A percentile compares a stretch with the other conserved stretches of the same genome.
These are phyloP conservation scores for Beta lomatogona DNA, from an alignment of 179 eudicot species.

Conservation along the genomic window DNA sequence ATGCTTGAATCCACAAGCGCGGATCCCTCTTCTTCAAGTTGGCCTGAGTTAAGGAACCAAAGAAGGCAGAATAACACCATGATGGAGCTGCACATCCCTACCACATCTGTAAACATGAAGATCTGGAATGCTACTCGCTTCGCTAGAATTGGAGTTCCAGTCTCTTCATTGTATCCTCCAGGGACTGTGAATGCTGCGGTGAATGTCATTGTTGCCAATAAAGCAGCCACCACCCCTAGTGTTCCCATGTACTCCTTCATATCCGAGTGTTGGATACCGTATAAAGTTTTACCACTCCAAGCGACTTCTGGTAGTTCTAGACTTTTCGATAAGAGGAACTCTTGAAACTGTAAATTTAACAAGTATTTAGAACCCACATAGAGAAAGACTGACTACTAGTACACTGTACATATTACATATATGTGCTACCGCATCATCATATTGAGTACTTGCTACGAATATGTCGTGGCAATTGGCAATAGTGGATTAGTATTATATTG, in stretches of 20 bases:
- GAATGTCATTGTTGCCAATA: neutral
- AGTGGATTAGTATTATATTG: too few species aligned
- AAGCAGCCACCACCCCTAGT: neutral
- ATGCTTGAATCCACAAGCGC: neutral
- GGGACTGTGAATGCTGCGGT: slow-evolving; percentile 8
- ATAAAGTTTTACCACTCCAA: neutral
- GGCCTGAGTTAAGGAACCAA: neutral
- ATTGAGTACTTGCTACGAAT: too few species aligned
- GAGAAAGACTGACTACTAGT: too few species aligned
- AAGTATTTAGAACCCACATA: too few species aligned
- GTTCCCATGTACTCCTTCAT: neutral
- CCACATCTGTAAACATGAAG: neutral
- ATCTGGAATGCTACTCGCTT: neutral
- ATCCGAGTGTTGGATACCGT: neutral
- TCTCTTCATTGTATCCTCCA: neutral
- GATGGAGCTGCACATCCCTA: neutral
- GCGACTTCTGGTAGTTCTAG: too few species aligned
- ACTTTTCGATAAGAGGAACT: too few species aligned
- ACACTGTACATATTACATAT: too few species aligned
- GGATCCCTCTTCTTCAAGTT: neutral
- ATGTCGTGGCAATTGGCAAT: too few species aligned
- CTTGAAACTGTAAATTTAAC: too few species aligned
- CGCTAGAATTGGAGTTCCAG: neutral
- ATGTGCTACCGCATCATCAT: too few species aligned
- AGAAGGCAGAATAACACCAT: neutral